These are phyloP conservation scores for Graphium sp. DNA, from an alignment of 2,329 filamentous ascomycete species.

Conservation along the genomic window DNA sequence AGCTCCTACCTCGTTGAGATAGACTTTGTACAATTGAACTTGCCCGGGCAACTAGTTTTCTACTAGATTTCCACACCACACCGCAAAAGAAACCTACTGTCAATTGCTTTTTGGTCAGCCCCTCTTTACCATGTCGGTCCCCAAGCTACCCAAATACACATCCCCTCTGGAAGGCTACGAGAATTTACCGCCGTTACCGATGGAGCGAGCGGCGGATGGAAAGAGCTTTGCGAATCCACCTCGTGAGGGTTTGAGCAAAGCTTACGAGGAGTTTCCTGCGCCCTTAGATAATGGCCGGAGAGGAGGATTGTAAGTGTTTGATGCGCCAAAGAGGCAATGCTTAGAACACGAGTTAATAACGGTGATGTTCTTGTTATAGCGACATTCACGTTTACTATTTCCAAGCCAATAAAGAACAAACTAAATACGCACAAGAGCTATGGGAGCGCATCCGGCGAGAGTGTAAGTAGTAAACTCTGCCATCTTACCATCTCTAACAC, in stretches of 20 bases:
- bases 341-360: background rate
- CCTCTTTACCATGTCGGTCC: no score
- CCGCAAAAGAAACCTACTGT: no score
- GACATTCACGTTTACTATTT: slow-evolving; percentile 80
- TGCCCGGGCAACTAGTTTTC: no score
- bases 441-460: slow-evolving; percentile 68
- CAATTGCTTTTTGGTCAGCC: no score
- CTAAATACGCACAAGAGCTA: slow-evolving; percentile 51
- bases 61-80: no score
- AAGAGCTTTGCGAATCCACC: slow-evolving; percentile 60
- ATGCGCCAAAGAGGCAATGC: no score
- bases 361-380: slow-evolving; percentile 14
- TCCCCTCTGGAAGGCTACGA: slow-evolving; percentile 43
- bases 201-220: slow-evolving; percentile 50
- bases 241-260: slow-evolving; percentile 40
- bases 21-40: no score
- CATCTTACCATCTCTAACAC: no score
- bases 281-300: slow-evolving; percentile 48
- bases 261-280: slow-evolving; percentile 53
- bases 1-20: no score
- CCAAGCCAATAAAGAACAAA: slow-evolving; percentile 43
- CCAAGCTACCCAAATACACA: slow-evolving; percentile 30
- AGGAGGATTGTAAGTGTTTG: slow-evolving; percentile 60
- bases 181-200: slow-evolving; percentile 33
- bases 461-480: no score